These are phyloP conservation scores for Magnaporthiopsis incrustans DNA, from an alignment of 2,329 filamentous ascomycete species.

Conservation along the genomic window DNA sequence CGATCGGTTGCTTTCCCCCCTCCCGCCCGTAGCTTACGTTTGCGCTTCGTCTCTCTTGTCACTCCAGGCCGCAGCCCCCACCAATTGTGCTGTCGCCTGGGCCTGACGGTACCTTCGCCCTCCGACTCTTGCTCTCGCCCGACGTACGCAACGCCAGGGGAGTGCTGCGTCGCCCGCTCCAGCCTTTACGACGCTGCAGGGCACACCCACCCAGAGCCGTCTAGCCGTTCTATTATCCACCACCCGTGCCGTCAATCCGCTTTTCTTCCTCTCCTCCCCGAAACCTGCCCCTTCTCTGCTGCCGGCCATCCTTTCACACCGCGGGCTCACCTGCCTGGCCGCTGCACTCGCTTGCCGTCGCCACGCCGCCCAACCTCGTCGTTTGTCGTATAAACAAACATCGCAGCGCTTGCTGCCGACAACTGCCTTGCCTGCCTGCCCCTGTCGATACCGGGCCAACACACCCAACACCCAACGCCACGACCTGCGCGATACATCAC, in stretches of 20 bases:
- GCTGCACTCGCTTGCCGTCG: not conserved
- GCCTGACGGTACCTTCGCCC: not conserved
- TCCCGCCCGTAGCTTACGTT: constrained; percentile 1
- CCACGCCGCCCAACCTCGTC: not conserved
- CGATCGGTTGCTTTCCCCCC: not conserved
- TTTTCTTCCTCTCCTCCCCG: not conserved
- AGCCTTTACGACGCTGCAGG: constrained; percentile 1
- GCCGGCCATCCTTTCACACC: not conserved
- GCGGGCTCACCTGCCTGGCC: not conserved
- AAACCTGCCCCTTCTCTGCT: not conserved
- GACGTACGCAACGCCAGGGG: constrained; percentile 1
- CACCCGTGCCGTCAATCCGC: not conserved
- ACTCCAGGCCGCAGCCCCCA: not conserved
- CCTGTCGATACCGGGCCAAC: not conserved
- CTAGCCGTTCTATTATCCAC: constrained; percentile 1
- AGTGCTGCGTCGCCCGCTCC: not conserved
- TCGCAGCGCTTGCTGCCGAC: not conserved
- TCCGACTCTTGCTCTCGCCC: not conserved
- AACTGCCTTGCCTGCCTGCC: not conserved
- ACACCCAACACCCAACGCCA: not conserved
- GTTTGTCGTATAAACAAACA: no score
- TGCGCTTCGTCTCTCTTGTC: constrained; percentile 3
- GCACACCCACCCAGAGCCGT: no score
- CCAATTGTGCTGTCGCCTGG: not conserved
- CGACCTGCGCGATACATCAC: not conserved